A percentile compares a stretch with the other conserved stretches of the same genome.
Evolutionary conservation across 495 filamentous ascomycete species (phyloP).

Genomic region (Neurospora sp.): DNA sequence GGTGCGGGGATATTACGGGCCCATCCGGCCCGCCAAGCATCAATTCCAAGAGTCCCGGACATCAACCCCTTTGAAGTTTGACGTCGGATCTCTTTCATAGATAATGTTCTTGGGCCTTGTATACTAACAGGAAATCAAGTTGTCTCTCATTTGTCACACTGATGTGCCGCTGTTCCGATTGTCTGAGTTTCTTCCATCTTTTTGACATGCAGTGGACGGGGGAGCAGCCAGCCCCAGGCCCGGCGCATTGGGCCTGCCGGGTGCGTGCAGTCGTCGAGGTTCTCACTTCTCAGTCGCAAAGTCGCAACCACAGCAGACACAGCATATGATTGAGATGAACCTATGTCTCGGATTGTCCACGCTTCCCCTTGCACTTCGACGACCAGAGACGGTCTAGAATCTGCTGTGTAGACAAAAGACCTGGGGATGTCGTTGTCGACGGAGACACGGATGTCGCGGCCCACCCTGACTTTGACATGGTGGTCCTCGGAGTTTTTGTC

Average conservation of each 20-base stretch:
- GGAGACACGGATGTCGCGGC: background rate
- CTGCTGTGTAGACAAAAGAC: background rate
- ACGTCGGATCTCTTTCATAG: background rate
- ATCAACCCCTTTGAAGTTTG: background rate
- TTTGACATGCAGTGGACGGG: background rate
- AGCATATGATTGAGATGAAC: background rate
- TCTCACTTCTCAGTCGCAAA: background rate
- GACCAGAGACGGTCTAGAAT: background rate
- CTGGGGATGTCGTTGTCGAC: background rate
- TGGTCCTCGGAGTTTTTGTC: background rate
- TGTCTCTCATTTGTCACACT: background rate
- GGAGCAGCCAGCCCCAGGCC: background rate
- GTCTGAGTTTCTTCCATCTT: background rate
- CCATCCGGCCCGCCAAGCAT: background rate
- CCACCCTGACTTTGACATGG: background rate
- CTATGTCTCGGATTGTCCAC: background rate
- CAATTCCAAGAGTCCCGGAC: background rate
- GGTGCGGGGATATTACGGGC: background rate
- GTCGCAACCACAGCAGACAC: background rate
- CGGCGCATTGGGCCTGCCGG: background rate
- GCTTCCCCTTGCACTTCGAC: background rate
- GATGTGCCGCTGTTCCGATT: background rate
- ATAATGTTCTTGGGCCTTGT: background rate
- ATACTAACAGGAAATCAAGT: background rate
- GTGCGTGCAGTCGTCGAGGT: background rate